Conservation (phyloP, 208 protist genomes). For the Trypanosoma brucei region DNA sequence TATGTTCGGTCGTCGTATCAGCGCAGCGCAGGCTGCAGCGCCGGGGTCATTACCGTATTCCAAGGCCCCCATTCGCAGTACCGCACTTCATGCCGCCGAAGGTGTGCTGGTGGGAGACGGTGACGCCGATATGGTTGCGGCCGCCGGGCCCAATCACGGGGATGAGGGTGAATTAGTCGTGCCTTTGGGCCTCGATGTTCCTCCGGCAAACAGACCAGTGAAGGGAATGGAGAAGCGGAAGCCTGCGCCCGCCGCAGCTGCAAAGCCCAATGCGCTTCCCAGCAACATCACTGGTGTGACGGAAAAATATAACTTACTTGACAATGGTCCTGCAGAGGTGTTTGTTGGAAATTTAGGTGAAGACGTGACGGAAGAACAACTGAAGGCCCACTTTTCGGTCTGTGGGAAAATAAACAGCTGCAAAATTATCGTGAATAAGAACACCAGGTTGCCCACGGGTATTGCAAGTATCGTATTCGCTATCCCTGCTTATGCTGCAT, state of each 20-base stretch:
- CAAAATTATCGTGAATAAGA: conserved; percentile 75
- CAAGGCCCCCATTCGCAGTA: conserved; percentile 14
- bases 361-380: conserved; percentile 67
- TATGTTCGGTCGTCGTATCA: conserved; percentile 73
- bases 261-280: not conserved
- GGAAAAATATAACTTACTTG: conserved; percentile 80
- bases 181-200: conserved; percentile 37
- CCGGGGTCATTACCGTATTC: conserved; percentile 86
- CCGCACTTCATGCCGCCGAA: conserved; percentile 6
- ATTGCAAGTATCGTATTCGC: conserved; percentile 76
- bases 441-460: conserved; percentile 65
- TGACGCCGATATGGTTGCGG: conserved; percentile 2
- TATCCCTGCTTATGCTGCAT: conserved; percentile 76
- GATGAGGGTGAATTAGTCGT: conserved; percentile 30
- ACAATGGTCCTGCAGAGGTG: conserved; percentile 66
- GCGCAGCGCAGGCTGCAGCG: conserved; percentile 54
- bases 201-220: not conserved
- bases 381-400: conserved; percentile 68
- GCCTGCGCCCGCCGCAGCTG: not conserved
- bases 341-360: conserved; percentile 83
- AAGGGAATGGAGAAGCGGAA: not conserved
- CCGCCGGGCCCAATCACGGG: not conserved
- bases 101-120: not conserved
- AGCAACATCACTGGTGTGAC: conserved; percentile 57
- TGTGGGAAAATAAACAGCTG: conserved; percentile 66